These are phyloP conservation scores for Globisporangium emineosum DNA, from an alignment of 352 stramenopile species.

Conservation along the genomic window DNA sequence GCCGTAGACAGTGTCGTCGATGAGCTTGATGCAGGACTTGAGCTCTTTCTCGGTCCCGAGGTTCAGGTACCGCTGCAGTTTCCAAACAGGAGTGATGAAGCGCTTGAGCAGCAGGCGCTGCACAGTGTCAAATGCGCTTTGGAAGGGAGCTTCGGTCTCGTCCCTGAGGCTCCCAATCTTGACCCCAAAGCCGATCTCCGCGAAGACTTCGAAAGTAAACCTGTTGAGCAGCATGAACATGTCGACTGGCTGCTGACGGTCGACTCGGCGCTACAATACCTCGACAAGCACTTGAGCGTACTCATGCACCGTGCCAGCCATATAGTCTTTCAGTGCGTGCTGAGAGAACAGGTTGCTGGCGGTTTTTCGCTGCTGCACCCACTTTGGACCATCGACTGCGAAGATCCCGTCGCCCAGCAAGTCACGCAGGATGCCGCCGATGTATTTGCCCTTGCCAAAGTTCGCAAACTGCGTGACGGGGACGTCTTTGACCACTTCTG, in stretches of 20 bases:
- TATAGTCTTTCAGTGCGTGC: slow-evolving; percentile 19
- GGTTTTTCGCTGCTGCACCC: slow-evolving; percentile 29
- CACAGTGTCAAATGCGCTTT: slow-evolving; percentile 35
- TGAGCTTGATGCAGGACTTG: slow-evolving; percentile 27
- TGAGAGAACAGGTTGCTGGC: slow-evolving; percentile 30
- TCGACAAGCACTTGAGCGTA: slow-evolving; percentile 22
- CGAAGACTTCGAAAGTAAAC: slow-evolving; percentile 54
- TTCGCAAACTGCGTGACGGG: too few species aligned
- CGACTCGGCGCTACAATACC: slow-evolving; percentile 19
- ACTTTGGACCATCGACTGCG: slow-evolving; percentile 25
- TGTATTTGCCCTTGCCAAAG: too few species aligned
- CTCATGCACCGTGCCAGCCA: slow-evolving; percentile 15
- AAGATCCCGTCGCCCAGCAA: slow-evolving; percentile 16
- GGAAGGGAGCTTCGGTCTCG: slow-evolving; percentile 22
- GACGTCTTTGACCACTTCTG: too few species aligned
- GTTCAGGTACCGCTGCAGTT: slow-evolving; percentile 33
- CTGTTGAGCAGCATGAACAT: slow-evolving; percentile 33
- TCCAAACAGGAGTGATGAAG: slow-evolving; percentile 44
- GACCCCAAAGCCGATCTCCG: slow-evolving; percentile 40
- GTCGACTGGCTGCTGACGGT: slow-evolving; percentile 18
- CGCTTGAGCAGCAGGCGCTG: slow-evolving; percentile 29
- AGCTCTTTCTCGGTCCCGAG: slow-evolving; percentile 18
- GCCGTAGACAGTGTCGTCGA: slow-evolving; percentile 30
- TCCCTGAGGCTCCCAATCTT: slow-evolving; percentile 18
- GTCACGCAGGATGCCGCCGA: too few species aligned